Evolutionary conservation across 176 grass and related monocot genomes (phyloP).

Genomic region (maize (Zea mays)): Zm-B73-REFERENCE-NAM-5.0 NC_050099.1:164260501-164261000

Average conservation of each 20-base stretch:
- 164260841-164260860: conserved; percentile 45
- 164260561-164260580: neutral
- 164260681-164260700: neutral
- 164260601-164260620: neutral
- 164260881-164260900: conserved; percentile 84
- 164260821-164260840: conserved; percentile 42
- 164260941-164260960: conserved; percentile 19
- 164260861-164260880: conserved; percentile 64
- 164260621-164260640: neutral
- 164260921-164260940: conserved; percentile 59
- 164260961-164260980: conserved; percentile 37
- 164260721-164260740: conserved; percentile 32
- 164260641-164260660: neutral
- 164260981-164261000: conserved; percentile 18
- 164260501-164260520: neutral
- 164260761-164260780: conserved; percentile 28
- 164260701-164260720: neutral
- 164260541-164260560: neutral
- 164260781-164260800: conserved; percentile 7
- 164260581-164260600: neutral
- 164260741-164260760: conserved; percentile 26
- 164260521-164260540: no score
- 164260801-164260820: conserved; percentile 26
- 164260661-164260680: neutral
- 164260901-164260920: conserved; percentile 72